phyloP scores from a whole-genome alignment of 495 filamentous ascomycete genomes.

The Darksidea phi region DNA sequence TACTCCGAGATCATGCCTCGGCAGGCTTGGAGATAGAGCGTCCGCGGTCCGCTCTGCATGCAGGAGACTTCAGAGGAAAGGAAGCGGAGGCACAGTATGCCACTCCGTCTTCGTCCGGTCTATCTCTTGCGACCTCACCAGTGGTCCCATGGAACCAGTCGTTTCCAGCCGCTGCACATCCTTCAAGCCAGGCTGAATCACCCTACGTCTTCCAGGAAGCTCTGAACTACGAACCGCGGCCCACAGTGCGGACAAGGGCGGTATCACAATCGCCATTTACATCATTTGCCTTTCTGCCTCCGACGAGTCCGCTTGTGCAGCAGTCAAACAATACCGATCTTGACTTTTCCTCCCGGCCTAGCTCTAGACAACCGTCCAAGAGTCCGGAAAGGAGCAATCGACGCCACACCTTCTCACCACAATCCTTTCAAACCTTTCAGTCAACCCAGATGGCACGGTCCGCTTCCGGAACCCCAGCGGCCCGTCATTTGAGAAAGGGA shows the following conservation, averaged over 20 bases:
- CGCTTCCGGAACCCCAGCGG: slow-evolving; percentile 21
- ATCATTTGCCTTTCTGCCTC: slow-evolving; percentile 79
- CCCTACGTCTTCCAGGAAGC: slow-evolving; percentile 12
- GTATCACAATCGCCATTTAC: slow-evolving; percentile 73
- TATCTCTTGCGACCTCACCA: slow-evolving; percentile 40
- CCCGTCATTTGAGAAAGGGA: slow-evolving; percentile 51
- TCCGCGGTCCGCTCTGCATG: slow-evolving; percentile 83
- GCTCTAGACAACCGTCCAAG: slow-evolving; percentile 39
- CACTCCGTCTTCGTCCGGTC: background rate
- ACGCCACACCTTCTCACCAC: slow-evolving; percentile 62
- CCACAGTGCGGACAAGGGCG: slow-evolving; percentile 43
- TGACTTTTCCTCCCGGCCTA: slow-evolving; percentile 57
- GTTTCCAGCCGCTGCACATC: slow-evolving; percentile 39
- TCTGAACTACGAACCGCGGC: slow-evolving; percentile 8
- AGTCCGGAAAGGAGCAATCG: slow-evolving; percentile 52
- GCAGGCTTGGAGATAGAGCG: slow-evolving; percentile 68
- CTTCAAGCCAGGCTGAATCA: slow-evolving; percentile 20
- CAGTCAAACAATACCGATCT: slow-evolving; percentile 85
- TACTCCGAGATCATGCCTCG: slow-evolving; percentile 34
- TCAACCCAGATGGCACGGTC: slow-evolving; percentile 23
- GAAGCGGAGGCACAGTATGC: slow-evolving; percentile 16
- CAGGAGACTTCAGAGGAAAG: slow-evolving; percentile 72
- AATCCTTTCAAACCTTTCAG: slow-evolving; percentile 47
- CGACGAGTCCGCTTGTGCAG: slow-evolving; percentile 89
- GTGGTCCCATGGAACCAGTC: slow-evolving; percentile 43